Conservation (phyloP, 345 rosid species). For the Moringa oleifera region DNA sequence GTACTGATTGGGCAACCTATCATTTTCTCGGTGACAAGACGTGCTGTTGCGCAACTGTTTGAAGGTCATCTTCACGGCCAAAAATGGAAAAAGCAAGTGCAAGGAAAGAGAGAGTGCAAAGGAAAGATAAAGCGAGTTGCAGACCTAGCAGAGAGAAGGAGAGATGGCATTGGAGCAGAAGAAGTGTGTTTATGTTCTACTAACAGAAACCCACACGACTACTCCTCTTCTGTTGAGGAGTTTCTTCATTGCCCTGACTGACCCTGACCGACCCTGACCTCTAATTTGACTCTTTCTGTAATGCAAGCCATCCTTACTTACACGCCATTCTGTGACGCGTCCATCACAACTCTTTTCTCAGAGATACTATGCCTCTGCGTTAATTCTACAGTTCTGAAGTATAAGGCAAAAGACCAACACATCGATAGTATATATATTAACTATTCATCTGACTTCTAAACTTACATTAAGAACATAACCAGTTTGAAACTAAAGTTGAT, state of each 20-base stretch:
- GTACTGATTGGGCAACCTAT: conserved; percentile 14
- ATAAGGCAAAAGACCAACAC: too few relatives aligned
- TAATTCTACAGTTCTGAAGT: too few relatives aligned
- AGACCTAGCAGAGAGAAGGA: not conserved
- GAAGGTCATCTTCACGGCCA: conserved; percentile 23
- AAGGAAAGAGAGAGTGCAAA: conserved; percentile 2
- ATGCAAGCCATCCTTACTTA: not conserved
- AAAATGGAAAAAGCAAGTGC: conserved; percentile 21
- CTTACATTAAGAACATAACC: too few relatives aligned
- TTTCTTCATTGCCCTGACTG: conserved; percentile 19
- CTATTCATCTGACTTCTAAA: too few relatives aligned
- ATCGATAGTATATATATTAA: too few relatives aligned
- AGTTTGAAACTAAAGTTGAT: too few relatives aligned
- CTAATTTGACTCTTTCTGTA: conserved; percentile 25
- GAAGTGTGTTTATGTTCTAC: conserved; percentile 13
- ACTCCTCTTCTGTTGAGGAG: conserved; percentile 13
- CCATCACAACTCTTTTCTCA: too few relatives aligned
- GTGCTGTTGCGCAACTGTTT: conserved; percentile 27
- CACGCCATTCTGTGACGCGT: not conserved
- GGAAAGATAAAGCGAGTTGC: not conserved
- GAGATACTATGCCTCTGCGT: too few relatives aligned
- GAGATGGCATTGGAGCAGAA: not conserved
- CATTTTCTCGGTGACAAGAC: conserved; percentile 13
- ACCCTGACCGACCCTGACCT: conserved; percentile 21
- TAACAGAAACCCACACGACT: conserved; percentile 29